Conservation (phyloP, 768 basidiomycete genomes). For the Calocera viscosa region DNA sequence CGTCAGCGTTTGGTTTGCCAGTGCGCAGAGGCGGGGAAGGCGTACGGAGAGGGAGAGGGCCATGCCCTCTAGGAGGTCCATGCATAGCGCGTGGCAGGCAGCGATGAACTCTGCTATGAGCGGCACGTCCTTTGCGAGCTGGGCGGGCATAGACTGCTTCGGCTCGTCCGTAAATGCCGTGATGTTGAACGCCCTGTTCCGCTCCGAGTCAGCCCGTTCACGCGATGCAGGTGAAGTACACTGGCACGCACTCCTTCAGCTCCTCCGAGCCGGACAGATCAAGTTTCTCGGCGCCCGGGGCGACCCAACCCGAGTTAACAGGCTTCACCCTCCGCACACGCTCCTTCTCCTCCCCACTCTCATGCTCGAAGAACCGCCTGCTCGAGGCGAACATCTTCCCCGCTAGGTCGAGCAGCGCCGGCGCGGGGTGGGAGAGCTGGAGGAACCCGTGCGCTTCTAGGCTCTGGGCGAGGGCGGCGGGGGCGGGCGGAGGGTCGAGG, state of each 20-base stretch:
- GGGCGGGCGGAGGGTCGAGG: background rate
- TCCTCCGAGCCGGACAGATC: conserved; percentile 13
- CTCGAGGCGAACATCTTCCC: conserved; percentile 14
- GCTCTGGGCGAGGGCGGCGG: conserved; percentile 2
- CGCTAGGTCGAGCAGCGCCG: background rate
- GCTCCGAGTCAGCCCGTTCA: background rate
- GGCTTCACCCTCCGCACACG: conserved; percentile 15
- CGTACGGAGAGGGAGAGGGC: conserved; percentile 12
- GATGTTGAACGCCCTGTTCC: conserved; percentile 16
- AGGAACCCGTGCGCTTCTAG: conserved; percentile 16
- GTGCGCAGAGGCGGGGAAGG: background rate
- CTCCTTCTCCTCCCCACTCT: conserved; percentile 11
- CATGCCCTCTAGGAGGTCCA: conserved; percentile 15
- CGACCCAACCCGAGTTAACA: conserved; percentile 6
- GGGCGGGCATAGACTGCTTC: conserved; percentile 14
- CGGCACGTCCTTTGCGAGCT: background rate
- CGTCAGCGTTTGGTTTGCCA: background rate
- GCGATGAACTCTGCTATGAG: conserved; percentile 12
- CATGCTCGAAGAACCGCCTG: conserved; percentile 15
- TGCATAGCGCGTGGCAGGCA: conserved; percentile 15
- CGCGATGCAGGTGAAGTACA: background rate
- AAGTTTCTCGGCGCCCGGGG: conserved; percentile 9
- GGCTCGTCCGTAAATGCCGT: conserved; percentile 11
- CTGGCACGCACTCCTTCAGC: conserved; percentile 13
- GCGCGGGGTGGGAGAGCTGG: conserved; percentile 9